phyloP scores from a whole-genome alignment of 148 eudicot genomes.

The Talinum fruticosum region DNA sequence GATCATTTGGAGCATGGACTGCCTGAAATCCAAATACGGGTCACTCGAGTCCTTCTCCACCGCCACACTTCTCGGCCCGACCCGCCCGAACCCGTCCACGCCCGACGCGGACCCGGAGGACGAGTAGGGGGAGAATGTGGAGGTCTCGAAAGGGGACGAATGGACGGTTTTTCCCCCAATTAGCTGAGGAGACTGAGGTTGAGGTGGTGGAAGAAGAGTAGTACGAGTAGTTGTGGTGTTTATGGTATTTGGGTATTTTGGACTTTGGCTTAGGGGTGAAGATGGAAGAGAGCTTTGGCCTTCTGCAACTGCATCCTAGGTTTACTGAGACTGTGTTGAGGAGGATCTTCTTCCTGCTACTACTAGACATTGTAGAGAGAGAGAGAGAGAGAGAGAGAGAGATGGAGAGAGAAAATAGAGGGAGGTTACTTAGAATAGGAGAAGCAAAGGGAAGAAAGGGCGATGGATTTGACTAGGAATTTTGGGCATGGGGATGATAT shows the following conservation, averaged over 20 bases:
- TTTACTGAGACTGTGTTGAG: slow-evolving; percentile 39
- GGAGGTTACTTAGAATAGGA: not conserved
- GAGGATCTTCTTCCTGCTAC: slow-evolving; percentile 25
- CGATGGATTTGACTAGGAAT: not conserved
- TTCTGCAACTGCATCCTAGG: slow-evolving; percentile 51
- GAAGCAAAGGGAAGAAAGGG: not conserved
- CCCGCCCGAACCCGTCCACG: slow-evolving; percentile 47
- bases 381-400: not conserved
- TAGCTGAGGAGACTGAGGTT: slow-evolving; percentile 12
- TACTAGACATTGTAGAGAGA: slow-evolving; percentile 35
- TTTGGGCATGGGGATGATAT: not conserved
- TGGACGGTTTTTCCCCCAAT: slow-evolving; percentile 17
- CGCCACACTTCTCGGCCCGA: slow-evolving; percentile 66
- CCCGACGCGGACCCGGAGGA: slow-evolving; percentile 18
- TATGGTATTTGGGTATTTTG: slow-evolving; percentile 27
- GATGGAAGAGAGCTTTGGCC: slow-evolving; percentile 39
- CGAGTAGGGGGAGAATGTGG: slow-evolving; percentile 23
- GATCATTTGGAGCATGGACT: slow-evolving; percentile 91
- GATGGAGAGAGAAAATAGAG: not conserved
- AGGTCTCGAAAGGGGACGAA: slow-evolving; percentile 8
- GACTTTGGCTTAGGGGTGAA: slow-evolving; percentile 44
- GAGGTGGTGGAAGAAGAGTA: slow-evolving; percentile 5
- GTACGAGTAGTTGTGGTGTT: slow-evolving; percentile 16
- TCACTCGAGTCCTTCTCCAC: slow-evolving; percentile 90
- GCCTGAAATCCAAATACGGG: slow-evolving; percentile 81